phyloP scores from a whole-genome alignment of 345 rosid species.

The Corchorus olitorius region DNA sequence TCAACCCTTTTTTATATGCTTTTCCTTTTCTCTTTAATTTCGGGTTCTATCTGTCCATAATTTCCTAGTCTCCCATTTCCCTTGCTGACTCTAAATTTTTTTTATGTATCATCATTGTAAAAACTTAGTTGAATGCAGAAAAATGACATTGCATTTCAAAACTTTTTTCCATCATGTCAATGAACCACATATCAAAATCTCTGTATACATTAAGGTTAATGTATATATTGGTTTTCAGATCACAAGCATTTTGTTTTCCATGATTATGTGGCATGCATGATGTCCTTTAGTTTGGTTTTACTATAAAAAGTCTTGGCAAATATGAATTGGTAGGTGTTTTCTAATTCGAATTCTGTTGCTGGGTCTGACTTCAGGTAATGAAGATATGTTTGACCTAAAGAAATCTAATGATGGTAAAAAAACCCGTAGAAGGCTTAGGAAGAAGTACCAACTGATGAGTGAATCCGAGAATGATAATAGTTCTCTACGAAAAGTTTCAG shows the following conservation, averaged over 20 bases:
- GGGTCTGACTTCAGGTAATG: background rate
- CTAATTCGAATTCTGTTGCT: background rate
- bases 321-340: background rate
- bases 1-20: background rate
- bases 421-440: constrained; percentile 43
- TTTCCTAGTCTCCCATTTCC: background rate
- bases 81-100: background rate
- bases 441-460: constrained; percentile 35
- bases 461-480: constrained; percentile 50
- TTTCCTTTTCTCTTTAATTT: background rate
- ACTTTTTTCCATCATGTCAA: background rate
- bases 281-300: background rate
- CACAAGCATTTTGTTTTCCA: no score
- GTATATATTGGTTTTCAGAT: background rate
- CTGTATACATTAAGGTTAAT: background rate
- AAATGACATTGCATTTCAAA: background rate
- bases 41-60: background rate
- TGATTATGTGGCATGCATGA: background rate
- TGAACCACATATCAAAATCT: background rate
- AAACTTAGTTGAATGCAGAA: background rate
- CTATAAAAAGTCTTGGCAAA: background rate
- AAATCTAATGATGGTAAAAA: constrained; percentile 30
- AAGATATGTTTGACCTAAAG: background rate
- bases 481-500: background rate
- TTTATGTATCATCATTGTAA: background rate